A percentile compares a stretch with the other conserved stretches of the same genome.
These are phyloP conservation scores for Lentinus tigrinus DNA, from an alignment of 768 basidiomycete genomes.

Conservation along the genomic window DNA sequence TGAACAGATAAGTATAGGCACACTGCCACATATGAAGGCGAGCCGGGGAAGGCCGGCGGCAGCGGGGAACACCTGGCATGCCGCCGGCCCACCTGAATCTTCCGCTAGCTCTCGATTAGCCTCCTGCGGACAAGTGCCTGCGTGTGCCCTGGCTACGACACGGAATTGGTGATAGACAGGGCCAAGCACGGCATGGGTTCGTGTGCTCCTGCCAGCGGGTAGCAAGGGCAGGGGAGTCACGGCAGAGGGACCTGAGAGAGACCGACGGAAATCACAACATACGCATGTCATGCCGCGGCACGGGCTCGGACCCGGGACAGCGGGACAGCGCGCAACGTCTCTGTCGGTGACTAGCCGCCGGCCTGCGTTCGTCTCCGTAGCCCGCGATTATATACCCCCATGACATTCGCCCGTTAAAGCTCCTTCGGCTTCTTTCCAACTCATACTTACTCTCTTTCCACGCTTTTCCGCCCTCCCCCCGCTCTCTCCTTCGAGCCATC, in stretches of 20 bases:
- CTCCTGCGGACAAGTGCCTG: no score
- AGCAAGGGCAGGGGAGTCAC: background rate
- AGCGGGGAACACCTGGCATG: background rate
- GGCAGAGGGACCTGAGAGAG: background rate
- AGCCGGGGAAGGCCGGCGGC: background rate
- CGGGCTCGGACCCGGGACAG: background rate
- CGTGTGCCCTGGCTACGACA: no score
- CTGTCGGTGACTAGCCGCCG: background rate
- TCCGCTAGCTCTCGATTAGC: no score
- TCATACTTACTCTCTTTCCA: background rate
- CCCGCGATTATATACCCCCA: slow-evolving; percentile 1
- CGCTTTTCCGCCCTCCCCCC: slow-evolving; percentile 2
- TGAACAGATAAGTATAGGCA: background rate
- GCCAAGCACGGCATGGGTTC: no score
- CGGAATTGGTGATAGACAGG: no score
- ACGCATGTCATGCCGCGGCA: no score
- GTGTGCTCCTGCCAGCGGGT: background rate
- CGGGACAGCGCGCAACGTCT: background rate
- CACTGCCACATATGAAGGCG: background rate
- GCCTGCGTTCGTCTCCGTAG: background rate
- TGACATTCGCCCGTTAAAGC: slow-evolving; percentile 1
- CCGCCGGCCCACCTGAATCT: background rate
- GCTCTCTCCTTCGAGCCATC: slow-evolving; percentile 6
- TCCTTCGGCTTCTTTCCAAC: background rate
- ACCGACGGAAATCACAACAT: background rate